These are phyloP conservation scores for Buxus sempervirens DNA, from an alignment of 164 flowering plant genomes.

Conservation along the genomic window DNA sequence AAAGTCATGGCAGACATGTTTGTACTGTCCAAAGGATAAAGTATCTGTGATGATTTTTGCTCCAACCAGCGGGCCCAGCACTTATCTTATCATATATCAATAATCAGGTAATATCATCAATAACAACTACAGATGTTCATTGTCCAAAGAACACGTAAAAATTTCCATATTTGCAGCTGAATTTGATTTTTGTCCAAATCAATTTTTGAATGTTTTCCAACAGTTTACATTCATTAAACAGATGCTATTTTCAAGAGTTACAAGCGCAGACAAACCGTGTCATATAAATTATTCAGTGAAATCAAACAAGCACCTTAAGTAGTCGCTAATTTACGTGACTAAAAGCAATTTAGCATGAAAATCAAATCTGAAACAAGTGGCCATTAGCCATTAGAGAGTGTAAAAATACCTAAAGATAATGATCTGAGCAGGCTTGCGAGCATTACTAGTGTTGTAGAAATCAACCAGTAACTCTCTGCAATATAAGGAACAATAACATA, in stretches of 20 bases:
- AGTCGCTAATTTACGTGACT: background rate
- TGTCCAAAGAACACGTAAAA: too few species aligned
- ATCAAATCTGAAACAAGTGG: background rate
- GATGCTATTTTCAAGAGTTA: background rate
- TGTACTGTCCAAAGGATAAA: background rate
- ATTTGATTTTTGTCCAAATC: background rate
- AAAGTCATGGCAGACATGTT: background rate
- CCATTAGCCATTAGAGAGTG: background rate
- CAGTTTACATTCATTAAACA: background rate
- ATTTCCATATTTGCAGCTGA: too few species aligned
- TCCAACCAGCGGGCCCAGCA: background rate
- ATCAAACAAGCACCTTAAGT: background rate
- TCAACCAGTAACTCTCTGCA: slow-evolving; percentile 71
- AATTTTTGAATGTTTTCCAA: background rate
- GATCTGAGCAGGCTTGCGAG: slow-evolving; percentile 66
- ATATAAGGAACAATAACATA: background rate
- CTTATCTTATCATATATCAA: too few species aligned
- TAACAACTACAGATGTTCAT: too few species aligned
- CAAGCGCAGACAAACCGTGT: background rate
- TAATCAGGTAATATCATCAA: background rate
- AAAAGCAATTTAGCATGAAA: background rate
- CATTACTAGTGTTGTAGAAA: slow-evolving; percentile 56
- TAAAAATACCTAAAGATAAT: slow-evolving; percentile 64
- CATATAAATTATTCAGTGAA: background rate
- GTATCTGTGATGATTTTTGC: background rate